Conservation (phyloP, 1,284 basidiomycete species). For the Ustilago loliicola region DNA sequence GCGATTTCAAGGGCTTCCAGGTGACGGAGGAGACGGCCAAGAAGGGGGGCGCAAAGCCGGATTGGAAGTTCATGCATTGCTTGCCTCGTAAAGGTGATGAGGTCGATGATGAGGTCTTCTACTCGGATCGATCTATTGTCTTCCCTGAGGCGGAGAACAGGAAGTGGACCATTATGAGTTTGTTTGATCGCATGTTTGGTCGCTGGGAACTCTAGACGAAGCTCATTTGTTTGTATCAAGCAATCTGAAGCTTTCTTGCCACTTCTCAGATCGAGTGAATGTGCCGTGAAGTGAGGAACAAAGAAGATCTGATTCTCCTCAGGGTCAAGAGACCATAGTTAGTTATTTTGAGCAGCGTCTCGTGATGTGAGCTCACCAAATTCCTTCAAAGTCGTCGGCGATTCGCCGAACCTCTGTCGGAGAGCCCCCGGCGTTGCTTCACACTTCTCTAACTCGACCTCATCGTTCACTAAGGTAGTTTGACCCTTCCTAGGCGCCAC, state of each 20-base stretch:
- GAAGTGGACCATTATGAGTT: conserved; percentile 70
- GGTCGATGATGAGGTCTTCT: conserved; percentile 73
- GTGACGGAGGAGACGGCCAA: conserved; percentile 80
- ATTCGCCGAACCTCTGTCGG: not conserved
- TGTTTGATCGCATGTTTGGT: conserved; percentile 67
- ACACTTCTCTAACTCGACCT: conserved; percentile 2
- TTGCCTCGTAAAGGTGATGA: conserved; percentile 92
- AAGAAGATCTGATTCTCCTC: no score
- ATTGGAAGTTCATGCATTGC: conserved; percentile 98
- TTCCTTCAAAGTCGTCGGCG: not conserved
- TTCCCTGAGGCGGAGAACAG: conserved; percentile 71
- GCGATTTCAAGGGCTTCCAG: conserved; percentile 92
- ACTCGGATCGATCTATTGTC: conserved; percentile 65
- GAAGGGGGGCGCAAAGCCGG: conserved; percentile 82
- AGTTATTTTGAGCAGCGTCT: not conserved
- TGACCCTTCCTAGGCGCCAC: no score
- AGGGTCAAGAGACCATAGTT: no score
- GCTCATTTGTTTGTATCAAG: not conserved
- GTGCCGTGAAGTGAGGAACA: no score
- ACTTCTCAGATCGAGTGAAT: conserved; percentile 5
- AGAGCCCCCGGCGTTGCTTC: not conserved
- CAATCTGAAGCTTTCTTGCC: not conserved
- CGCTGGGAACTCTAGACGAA: conserved; percentile 51
- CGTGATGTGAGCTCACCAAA: conserved; percentile 7
- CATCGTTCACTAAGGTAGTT: no score